Conservation (phyloP, 306 rosid genomes). For the Casuarina glauca region DNA sequence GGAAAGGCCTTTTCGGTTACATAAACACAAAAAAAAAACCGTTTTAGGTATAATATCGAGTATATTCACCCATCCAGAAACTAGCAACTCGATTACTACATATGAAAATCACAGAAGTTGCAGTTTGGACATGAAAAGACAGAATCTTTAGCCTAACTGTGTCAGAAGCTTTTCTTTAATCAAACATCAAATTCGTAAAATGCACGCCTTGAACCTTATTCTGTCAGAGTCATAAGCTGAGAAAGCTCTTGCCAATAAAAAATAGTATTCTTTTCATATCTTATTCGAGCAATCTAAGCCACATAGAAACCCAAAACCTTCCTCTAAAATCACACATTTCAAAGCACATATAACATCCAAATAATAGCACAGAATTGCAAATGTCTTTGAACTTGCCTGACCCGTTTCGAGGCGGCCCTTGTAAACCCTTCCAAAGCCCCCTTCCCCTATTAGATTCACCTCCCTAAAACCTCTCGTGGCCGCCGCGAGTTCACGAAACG, state of each 20-base stretch:
- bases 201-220: background rate
- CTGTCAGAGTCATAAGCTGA: background rate
- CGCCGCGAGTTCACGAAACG: slow-evolving; percentile 76
- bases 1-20: background rate
- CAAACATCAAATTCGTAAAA: background rate
- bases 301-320: background rate
- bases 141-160: background rate
- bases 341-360: background rate
- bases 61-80: background rate
- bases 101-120: background rate
- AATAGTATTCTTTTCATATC: background rate
- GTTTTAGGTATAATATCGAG: background rate
- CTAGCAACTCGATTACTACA: background rate
- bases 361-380: background rate
- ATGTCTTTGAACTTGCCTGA: slow-evolving; percentile 43
- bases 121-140: background rate
- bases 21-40: background rate
- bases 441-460: slow-evolving; percentile 87
- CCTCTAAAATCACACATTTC: background rate
- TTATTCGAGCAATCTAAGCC: background rate
- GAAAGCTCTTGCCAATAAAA: background rate
- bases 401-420: slow-evolving; percentile 80
- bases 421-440: slow-evolving; percentile 94
- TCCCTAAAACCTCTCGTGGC: slow-evolving; percentile 76
- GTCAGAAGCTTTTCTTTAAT: background rate